A percentile compares a stretch with the other conserved stretches of the same genome.
Evolutionary conservation across 2,329 filamentous ascomycete species (phyloP).

Genomic region (Aureobasidium namibiae): DNA sequence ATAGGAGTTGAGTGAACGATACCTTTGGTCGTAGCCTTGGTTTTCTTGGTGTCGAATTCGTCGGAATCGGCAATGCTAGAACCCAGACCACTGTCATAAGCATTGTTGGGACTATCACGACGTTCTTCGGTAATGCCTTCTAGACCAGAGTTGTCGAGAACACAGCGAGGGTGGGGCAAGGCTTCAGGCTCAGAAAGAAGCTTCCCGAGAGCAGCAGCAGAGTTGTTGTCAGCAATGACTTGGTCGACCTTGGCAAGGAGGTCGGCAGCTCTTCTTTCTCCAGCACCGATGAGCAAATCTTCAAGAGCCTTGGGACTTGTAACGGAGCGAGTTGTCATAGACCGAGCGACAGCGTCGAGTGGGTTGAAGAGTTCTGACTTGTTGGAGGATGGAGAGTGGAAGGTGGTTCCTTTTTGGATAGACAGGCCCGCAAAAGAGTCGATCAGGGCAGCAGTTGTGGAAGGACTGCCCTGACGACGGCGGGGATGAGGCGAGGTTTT

Average conservation of each 20-base stretch:
- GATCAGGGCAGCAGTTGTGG: conserved; percentile 34
- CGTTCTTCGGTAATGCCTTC: conserved; percentile 30
- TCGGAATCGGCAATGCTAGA: conserved; percentile 57
- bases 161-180: conserved; percentile 39
- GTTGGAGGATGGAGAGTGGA: conserved; percentile 38
- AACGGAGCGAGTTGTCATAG: conserved; percentile 39
- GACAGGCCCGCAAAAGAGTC: conserved; percentile 42
- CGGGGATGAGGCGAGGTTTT: conserved; percentile 9
- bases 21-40: conserved; percentile 4
- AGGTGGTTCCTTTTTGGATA: conserved; percentile 42
- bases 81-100: conserved; percentile 81
- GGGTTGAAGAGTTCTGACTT: conserved; percentile 30
- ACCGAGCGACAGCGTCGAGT: conserved; percentile 22
- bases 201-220: conserved; percentile 26
- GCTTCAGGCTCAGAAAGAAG: conserved; percentile 42
- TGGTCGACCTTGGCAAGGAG: conserved; percentile 39
- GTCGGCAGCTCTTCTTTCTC: conserved; percentile 36
- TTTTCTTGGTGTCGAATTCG: conserved; percentile 15
- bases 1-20: conserved; percentile 13
- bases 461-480: conserved; percentile 11
- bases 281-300: conserved; percentile 38
- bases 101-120: conserved; percentile 55
- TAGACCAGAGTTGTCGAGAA: conserved; percentile 30
- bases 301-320: conserved; percentile 42
- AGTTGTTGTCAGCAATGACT: conserved; percentile 30